These are phyloP conservation scores for Colletotrichum gloeosporioides DNA, from an alignment of 2,329 filamentous ascomycete genomes.

Conservation along the genomic window DNA sequence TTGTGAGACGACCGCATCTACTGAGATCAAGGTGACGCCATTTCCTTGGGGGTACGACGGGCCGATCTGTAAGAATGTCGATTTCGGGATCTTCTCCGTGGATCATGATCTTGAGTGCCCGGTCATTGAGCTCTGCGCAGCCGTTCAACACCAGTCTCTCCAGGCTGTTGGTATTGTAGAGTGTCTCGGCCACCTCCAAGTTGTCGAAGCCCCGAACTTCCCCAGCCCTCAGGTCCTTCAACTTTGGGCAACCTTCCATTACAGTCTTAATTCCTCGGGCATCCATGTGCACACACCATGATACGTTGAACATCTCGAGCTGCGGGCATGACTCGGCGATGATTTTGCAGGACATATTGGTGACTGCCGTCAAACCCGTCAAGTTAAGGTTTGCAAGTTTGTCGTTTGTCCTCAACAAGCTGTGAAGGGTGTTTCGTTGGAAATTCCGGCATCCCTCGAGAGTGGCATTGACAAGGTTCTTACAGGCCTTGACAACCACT, in stretches of 20 bases:
- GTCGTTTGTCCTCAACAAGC: conserved; percentile 75
- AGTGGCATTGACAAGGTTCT: conserved; percentile 85
- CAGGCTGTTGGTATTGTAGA: conserved; percentile 83
- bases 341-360: conserved; percentile 85
- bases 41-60: conserved; percentile 77
- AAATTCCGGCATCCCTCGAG: conserved; percentile 91
- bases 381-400: conserved; percentile 85
- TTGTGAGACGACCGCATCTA: conserved; percentile 77
- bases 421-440: conserved; percentile 77
- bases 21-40: conserved; percentile 87
- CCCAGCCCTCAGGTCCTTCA: conserved; percentile 82
- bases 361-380: conserved; percentile 79
- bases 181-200: conserved; percentile 70
- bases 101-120: conserved; percentile 74
- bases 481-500: conserved; percentile 81
- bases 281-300: conserved; percentile 90
- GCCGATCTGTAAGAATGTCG: conserved; percentile 78
- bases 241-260: conserved; percentile 71
- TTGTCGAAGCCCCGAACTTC: conserved; percentile 84
- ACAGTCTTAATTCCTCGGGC: conserved; percentile 76
- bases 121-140: conserved; percentile 79
- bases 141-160: conserved; percentile 84
- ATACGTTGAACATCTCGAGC: conserved; percentile 86
- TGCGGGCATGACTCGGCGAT: conserved; percentile 81
- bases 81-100: conserved; percentile 78